Evolutionary conservation across 176 grass and related monocot species (phyloP).

Genomic region (Cenchrus americanus): DNA sequence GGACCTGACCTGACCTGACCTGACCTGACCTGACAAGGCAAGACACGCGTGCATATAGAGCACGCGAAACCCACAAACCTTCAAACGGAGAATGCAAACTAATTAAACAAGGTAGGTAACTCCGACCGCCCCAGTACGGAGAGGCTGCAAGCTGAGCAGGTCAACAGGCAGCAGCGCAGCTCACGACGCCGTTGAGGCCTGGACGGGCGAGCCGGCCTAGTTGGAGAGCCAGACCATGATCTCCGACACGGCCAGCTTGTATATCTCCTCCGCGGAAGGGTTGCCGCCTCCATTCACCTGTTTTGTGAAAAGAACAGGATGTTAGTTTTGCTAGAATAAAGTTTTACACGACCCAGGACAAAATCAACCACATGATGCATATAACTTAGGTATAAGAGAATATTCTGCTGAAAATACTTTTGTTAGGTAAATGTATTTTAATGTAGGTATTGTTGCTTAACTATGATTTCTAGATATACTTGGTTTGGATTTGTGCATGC

Average conservation of each 20-base stretch:
- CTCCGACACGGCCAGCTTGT: constrained; percentile 62
- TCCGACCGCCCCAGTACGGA: not conserved
- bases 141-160: not conserved
- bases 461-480: no score
- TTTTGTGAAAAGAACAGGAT: not conserved
- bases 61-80: not conserved
- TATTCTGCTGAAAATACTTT: not conserved
- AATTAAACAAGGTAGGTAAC: not conserved
- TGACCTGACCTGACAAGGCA: not conserved
- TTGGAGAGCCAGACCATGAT: constrained; percentile 69
- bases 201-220: not conserved
- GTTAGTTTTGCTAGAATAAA: not conserved
- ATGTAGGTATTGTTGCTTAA: not conserved
- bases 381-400: not conserved
- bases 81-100: not conserved
- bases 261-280: constrained; percentile 51
- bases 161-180: not conserved
- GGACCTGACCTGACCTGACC: not conserved
- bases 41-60: no score
- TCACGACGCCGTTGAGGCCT: not conserved
- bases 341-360: not conserved
- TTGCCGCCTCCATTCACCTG: constrained; percentile 45
- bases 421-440: not conserved
- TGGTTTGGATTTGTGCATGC: not conserved
- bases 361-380: not conserved